These are phyloP conservation scores for Isatis lusitanica DNA, from an alignment of 441 rosid genomes.

Conservation along the genomic window DNA sequence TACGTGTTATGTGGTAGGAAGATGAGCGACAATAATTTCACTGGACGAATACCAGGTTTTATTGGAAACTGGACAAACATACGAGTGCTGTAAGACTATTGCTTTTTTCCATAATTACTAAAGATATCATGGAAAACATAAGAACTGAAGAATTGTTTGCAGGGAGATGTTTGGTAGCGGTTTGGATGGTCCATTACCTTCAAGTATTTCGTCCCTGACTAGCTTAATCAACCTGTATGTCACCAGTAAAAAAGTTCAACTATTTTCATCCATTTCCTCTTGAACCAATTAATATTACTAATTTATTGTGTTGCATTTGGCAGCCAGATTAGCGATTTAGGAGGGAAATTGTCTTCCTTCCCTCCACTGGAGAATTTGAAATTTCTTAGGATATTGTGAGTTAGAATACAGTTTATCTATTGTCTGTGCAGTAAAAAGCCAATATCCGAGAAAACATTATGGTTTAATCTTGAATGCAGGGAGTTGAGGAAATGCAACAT, in stretches of 20 bases:
- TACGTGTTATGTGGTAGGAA: too few species aligned
- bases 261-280: not conserved
- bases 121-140: too few species aligned
- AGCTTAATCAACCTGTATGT: slow-evolving; percentile 62
- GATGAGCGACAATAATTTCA: too few species aligned
- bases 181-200: slow-evolving; percentile 34
- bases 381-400: not conserved
- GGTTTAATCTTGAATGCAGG: not conserved
- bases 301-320: not conserved
- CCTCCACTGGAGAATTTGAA: not conserved
- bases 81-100: too few species aligned
- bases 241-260: not conserved
- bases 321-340: not conserved
- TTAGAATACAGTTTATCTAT: not conserved
- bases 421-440: too few species aligned
- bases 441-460: not conserved
- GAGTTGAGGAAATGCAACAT: too few species aligned
- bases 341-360: not conserved
- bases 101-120: too few species aligned
- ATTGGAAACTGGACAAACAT: too few species aligned
- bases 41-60: too few species aligned
- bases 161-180: too few species aligned
- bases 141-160: too few species aligned
- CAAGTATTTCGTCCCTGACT: slow-evolving; percentile 54
- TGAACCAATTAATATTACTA: not conserved